These are phyloP conservation scores for Arabidopsis thaliana DNA, from an alignment of 345 rosid genomes.

Conservation along the genomic window DNA sequence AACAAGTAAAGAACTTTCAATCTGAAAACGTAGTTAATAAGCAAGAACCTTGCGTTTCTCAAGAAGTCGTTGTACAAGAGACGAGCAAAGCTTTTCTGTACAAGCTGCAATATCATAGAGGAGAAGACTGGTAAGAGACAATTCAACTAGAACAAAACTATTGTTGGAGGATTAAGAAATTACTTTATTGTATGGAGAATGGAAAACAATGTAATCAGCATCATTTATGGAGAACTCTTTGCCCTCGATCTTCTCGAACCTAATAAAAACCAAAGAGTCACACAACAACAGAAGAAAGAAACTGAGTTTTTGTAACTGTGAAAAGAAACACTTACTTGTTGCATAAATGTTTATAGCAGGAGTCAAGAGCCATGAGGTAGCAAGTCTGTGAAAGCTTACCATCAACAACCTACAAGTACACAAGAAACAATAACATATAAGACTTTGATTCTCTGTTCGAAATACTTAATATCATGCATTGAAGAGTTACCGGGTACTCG, in stretches of 20 bases:
- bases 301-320: conserved; percentile 3
- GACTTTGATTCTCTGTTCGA: conserved; percentile 2
- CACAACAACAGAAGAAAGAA: conserved; percentile 10
- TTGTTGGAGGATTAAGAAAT: conserved; percentile 7
- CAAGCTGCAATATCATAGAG: conserved; percentile 72
- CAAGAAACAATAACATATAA: conserved; percentile 1
- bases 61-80: conserved; percentile 78
- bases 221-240: conserved; percentile 82
- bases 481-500: conserved; percentile 90
- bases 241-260: conserved; percentile 86
- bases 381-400: conserved; percentile 99
- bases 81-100: conserved; percentile 98
- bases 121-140: conserved; percentile 25
- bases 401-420: conserved; percentile 84
- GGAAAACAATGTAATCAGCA: conserved; percentile 85
- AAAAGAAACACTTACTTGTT: conserved; percentile 63
- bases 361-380: conserved; percentile 96
- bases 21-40: neutral
- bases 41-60: conserved; percentile 77
- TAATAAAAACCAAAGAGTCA: conserved; percentile 41
- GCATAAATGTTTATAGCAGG: conserved; percentile 85
- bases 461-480: neutral
- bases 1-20: conserved; percentile 10
- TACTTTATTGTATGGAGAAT: conserved; percentile 99
- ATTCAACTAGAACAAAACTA: conserved; percentile 13